Base-by-base conservation (phyloP, 768 basidiomycete species). In the Cystobasidium onofrii region DNA sequence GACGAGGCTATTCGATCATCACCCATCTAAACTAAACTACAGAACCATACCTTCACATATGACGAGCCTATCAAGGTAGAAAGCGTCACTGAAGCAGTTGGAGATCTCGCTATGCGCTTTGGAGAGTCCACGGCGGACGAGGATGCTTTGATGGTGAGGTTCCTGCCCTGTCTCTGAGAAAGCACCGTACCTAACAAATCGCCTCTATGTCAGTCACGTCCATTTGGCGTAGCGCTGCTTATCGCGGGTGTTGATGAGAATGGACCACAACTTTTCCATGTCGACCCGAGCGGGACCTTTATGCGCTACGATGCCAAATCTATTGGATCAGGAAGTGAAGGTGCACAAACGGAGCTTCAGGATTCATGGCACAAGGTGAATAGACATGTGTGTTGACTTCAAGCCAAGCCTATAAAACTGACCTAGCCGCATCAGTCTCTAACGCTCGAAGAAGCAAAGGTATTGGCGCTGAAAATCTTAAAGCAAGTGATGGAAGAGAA, bases 401-500 rank as follows among this genome's bases (percentile, higher is more conserved):
- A n/a, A n/a, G n/a, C n/a, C n/a, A n/a, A n/a, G n/a, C 13, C 33
- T n/a, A 23, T 52, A 25, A 33, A 2, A 15, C 15, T 23, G 2
- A 29, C 2, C 57, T 1, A 7, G 15, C 27, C 25, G 15, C 25
- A 36, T 15, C 78, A 98, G 95, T 88, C 88, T 87, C 95, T 98
- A 88, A 88, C 89, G 9, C 84, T 98, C 27, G 82, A 85, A 76
- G 92, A 96, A 81, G 96, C 93, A 0, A 91, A 97, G 77, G 84
- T 86, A 44, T 83, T 98, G 75, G 89, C 91, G 1, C 83, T 98
- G 65, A 88, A 87, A 76, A 91, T 98, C 57, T 84, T 98, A 75
- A 98, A 99, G 83, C 93, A 98, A 83, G 96, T 98, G 54, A 99
- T 98, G 96, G 96, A 98, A 82, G 96, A 98, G 84, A 97, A 96